These are phyloP conservation scores for Phialophora chinensis DNA, from an alignment of 2,329 filamentous ascomycete genomes.

Conservation along the genomic window DNA sequence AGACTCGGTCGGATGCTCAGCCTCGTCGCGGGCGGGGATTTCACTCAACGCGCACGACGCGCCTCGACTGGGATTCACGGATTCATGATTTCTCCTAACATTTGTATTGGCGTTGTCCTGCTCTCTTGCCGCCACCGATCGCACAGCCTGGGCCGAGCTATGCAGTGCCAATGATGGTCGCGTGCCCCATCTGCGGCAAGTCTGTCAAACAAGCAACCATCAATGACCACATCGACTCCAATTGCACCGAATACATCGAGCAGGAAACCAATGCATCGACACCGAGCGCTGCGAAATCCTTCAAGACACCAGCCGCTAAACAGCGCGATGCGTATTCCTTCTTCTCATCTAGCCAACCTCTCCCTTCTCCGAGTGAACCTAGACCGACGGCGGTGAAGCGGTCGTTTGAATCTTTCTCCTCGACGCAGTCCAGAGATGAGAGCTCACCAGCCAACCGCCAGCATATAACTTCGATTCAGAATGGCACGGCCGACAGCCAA, in stretches of 20 bases:
- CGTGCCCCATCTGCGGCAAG: slow-evolving; percentile 82
- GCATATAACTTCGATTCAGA: not conserved
- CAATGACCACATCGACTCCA: slow-evolving; percentile 89
- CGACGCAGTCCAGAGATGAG: slow-evolving; percentile 1
- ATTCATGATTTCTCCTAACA: not conserved
- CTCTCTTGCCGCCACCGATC: not conserved
- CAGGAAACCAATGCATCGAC: slow-evolving; percentile 45
- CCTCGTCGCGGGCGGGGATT: slow-evolving; percentile 2
- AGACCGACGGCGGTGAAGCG: slow-evolving; percentile 20
- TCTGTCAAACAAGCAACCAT: slow-evolving; percentile 75
- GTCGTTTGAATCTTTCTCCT: slow-evolving; percentile 14
- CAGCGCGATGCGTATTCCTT: slow-evolving; percentile 38
- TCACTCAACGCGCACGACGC: not conserved
- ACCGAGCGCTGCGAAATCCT: slow-evolving; percentile 57
- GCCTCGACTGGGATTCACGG: too few species aligned
- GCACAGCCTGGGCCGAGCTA: not conserved
- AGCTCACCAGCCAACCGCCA: not conserved
- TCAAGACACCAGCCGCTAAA: slow-evolving; percentile 58
- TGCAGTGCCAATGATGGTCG: slow-evolving; percentile 57
- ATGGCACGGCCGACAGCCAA: slow-evolving; percentile 4
- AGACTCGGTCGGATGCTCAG: not conserved
- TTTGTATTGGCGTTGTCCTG: not conserved
- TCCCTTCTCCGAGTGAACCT: slow-evolving; percentile 17
- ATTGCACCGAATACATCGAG: slow-evolving; percentile 70
- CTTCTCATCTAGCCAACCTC: slow-evolving; percentile 29